Evolutionary conservation across 441 rosid species (phyloP).

Genomic region (Raphanus hybrid): DNA sequence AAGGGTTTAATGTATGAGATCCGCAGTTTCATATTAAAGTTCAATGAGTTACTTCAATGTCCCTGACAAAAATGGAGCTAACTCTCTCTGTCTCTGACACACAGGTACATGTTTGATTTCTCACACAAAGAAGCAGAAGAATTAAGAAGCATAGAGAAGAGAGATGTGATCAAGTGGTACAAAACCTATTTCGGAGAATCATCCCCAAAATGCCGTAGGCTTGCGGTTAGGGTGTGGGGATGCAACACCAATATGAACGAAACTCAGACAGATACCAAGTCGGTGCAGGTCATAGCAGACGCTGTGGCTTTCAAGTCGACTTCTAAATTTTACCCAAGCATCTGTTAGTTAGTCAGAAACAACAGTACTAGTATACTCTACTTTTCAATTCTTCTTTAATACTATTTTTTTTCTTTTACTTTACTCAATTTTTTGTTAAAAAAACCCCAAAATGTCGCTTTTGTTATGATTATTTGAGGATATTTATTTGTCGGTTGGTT

Average conservation of each 20-base stretch:
- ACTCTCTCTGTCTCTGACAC: background rate
- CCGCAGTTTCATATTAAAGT: background rate
- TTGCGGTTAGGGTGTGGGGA: constrained; percentile 90
- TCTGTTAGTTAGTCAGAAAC: constrained; percentile 49
- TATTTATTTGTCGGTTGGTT: constrained; percentile 27
- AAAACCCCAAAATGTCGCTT: background rate
- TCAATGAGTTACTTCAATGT: background rate
- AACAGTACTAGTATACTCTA: background rate
- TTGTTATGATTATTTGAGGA: constrained; percentile 10
- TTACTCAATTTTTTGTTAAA: background rate
- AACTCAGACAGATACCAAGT: constrained; percentile 41
- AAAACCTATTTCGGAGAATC: constrained; percentile 68
- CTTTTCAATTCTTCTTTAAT: constrained; percentile 1
- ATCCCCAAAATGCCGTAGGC: constrained; percentile 81
- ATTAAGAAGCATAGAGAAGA: constrained; percentile 60
- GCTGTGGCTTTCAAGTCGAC: constrained; percentile 61
- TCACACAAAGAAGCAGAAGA: constrained; percentile 80
- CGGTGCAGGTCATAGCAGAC: constrained; percentile 57
- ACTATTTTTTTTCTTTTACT: background rate
- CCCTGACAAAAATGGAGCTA: constrained; percentile 22
- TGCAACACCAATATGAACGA: constrained; percentile 70
- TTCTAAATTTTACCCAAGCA: constrained; percentile 69
- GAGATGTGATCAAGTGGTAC: constrained; percentile 72
- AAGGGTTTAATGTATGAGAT: background rate
- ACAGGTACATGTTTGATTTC: constrained; percentile 85